Evolutionary conservation across 768 basidiomycete species (phyloP).

Genomic region (Dentipellis sp.): DNA sequence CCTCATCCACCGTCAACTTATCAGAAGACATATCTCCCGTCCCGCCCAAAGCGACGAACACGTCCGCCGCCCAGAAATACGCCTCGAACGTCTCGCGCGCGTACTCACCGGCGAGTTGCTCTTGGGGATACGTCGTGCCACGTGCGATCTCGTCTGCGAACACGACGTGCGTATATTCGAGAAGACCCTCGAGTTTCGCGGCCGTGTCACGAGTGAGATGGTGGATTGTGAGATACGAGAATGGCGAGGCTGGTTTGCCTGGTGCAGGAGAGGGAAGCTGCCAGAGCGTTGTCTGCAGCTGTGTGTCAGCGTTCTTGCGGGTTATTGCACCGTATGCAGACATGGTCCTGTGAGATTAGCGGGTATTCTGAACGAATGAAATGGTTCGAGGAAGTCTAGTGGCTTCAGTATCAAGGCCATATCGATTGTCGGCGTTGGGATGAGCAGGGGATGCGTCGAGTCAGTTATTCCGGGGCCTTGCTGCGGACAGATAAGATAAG

Average conservation of each 20-base stretch:
- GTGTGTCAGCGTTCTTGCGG: conserved; percentile 18
- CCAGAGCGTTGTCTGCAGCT: conserved; percentile 44
- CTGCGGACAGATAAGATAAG: too few relatives aligned
- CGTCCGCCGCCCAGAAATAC: conserved; percentile 75
- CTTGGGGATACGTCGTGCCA: conserved; percentile 83
- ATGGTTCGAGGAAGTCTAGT: neutral
- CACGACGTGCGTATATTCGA: conserved; percentile 47
- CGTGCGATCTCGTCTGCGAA: conserved; percentile 71
- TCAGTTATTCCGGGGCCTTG: too few relatives aligned
- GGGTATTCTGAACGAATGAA: neutral
- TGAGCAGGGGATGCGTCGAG: too few relatives aligned
- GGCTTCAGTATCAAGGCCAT: too few relatives aligned
- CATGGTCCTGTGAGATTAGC: conserved; percentile 26
- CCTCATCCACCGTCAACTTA: too few relatives aligned
- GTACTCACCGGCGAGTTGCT: conserved; percentile 36
- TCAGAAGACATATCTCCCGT: conserved; percentile 8
- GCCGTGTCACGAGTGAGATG: conserved; percentile 27
- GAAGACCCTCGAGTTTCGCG: conserved; percentile 33
- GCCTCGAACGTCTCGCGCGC: conserved; percentile 47
- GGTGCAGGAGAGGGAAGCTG: conserved; percentile 18
- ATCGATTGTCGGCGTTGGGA: too few relatives aligned
- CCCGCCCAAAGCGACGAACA: conserved; percentile 43
- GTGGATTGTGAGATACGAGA: conserved; percentile 15
- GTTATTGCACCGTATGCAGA: conserved; percentile 66
- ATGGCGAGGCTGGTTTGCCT: conserved; percentile 18